Base-by-base conservation (phyloP, 805 yeast genomes). In the Wickerhamiella parazyma region DNA sequence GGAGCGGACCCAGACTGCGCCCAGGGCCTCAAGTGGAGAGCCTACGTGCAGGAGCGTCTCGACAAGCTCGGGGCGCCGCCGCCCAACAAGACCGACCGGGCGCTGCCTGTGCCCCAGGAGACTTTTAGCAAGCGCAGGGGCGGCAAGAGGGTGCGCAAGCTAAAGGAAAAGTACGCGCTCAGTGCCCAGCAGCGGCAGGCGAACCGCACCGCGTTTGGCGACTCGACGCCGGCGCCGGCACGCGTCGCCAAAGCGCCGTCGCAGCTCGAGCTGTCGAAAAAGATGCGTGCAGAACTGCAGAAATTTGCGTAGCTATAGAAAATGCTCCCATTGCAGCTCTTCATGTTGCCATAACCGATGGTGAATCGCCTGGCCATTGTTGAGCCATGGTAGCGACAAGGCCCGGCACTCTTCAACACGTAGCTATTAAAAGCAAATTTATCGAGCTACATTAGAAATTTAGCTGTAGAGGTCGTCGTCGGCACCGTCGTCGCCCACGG, bases 101-200 rank as follows among this genome's bases (percentile, higher is more conserved):
- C 87, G 0, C 70, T 86, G 39, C 85, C 85, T 0, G 59, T 77
- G 5, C 96, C 95, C 0, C 66, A 73, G 14, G 95, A 86, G 44
- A 71, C 69, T 44, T 74, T 77, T 39, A 76, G 89, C 4, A 83
- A 84, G 61, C 82, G 78, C 52, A 68, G 98, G 53, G 96, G 93
- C 1, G 98, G 98, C 0, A 67, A 76, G 50, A 65, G 89, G 45
- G 70, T 80, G 51, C 68, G 94, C 41, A 86, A 85, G 60, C 71
- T 75, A 65, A 85, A 83, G 59, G 82, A 85, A 56, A 76, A 82
- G 55, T 78, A 80, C 61, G 78, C 78, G 54, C 71, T 81, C 70
- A 79, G 94, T 0, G 94, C 86, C 44, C 58, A 82, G 36, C 76
- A 86, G 28, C 79, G 76, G 50, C 80, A 94, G 2, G 94, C 84